A percentile compares a stretch with the other conserved stretches of the same genome.
Conservation (phyloP, 768 basidiomycete genomes). For the Strobilomyces confusus region DNA sequence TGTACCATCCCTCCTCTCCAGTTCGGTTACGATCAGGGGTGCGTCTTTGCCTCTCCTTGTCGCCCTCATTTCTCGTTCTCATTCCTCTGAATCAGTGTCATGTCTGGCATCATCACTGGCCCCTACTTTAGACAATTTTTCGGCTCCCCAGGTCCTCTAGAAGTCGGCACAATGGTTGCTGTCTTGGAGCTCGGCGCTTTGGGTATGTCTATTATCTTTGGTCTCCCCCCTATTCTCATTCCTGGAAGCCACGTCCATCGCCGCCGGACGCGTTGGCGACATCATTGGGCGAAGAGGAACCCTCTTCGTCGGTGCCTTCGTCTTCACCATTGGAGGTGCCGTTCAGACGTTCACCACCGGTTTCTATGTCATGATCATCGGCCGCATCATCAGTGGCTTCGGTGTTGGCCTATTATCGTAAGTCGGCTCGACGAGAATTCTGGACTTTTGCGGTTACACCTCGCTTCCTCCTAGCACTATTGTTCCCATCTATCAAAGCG, state of each 20-base stretch:
- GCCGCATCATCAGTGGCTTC: slow-evolving; percentile 79
- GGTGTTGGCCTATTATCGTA: slow-evolving; percentile 89
- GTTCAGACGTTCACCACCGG: slow-evolving; percentile 82
- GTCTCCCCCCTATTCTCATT: neutral
- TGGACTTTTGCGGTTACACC: slow-evolving; percentile 3
- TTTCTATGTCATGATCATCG: slow-evolving; percentile 77
- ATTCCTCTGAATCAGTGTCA: slow-evolving; percentile 50
- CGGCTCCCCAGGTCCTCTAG: slow-evolving; percentile 65
- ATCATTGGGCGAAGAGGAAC: slow-evolving; percentile 81
- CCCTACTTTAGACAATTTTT: slow-evolving; percentile 82
- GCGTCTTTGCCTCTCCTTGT: slow-evolving; percentile 8
- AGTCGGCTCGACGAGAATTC: slow-evolving; percentile 25
- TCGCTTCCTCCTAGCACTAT: slow-evolving; percentile 58
- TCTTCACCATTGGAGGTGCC: slow-evolving; percentile 84
- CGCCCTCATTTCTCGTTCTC: neutral
- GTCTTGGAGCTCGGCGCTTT: slow-evolving; percentile 91
- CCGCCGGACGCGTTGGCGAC: slow-evolving; percentile 87
- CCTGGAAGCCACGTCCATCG: slow-evolving; percentile 73
- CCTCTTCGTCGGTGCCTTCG: slow-evolving; percentile 72
- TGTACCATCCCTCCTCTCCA: slow-evolving; percentile 22
- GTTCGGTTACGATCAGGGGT: slow-evolving; percentile 92
- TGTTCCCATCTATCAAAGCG: slow-evolving; percentile 92
- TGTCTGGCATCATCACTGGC: slow-evolving; percentile 89
- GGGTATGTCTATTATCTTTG: slow-evolving; percentile 43
- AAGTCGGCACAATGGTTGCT: slow-evolving; percentile 94